Evolutionary conservation across 2,329 filamentous ascomycete genomes (phyloP), one percentile per base, ranked within the genome.

Genomic region (Clathrospora elynae): DNA sequence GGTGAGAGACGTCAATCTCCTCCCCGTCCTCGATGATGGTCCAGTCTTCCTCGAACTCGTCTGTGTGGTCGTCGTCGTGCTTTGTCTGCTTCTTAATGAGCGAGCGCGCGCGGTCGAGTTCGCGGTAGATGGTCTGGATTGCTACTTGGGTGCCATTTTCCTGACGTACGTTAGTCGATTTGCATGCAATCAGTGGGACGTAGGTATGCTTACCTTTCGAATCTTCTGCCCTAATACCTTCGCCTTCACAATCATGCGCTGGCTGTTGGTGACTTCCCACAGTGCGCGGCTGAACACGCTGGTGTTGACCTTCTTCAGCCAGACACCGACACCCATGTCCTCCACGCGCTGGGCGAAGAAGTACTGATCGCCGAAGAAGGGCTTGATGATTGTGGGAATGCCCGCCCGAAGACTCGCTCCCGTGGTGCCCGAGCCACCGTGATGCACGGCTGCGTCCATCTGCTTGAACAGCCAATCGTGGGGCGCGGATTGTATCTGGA

Each of bases 321-420:
- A 89, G 13, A 96, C 85, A 0, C 93, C 93, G 2, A 97, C 93
- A 0, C 93, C 92, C 5, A 99, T 77, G 62, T 97, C 92, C 68
- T 97, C 90, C 1, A 97, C 87, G 3, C 93, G 81, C 19, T 79
- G 82, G 5, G 90, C 93, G 60, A 95, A 97, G 76, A 99, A 99
- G 77, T 87, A 96, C 66, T 99, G 93, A 61, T 99, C 93, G 4
- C 93, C 93, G 64, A 99, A 99, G 75, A 97, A 99, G 0, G 93
- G 93, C 49, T 92, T 88, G 64, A 97, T 87, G 52, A 99, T 91
- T 0, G 93, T 97, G 0, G 93, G 93, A 4, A 96, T 83, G 2
- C 93, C 93, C 0, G 91, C 91, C 37, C 93, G 81, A 34, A 99
- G 76, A 68, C 90, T 95, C 1, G 93, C 93, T 2, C 93, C 93